These are phyloP conservation scores for Saturnispora quitensis DNA, from an alignment of 805 yeast genomes.

Conservation along the genomic window DNA sequence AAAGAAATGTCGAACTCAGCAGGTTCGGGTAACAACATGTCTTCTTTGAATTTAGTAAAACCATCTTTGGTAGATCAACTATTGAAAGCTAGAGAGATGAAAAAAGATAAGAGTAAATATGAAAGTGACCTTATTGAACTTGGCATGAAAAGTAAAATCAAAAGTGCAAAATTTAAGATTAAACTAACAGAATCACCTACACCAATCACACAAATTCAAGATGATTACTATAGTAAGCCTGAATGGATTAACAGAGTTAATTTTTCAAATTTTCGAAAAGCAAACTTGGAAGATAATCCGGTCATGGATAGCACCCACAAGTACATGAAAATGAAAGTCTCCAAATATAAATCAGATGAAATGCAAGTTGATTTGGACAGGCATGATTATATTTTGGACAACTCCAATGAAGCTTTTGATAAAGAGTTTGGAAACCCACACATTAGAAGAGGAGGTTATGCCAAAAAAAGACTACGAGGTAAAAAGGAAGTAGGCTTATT, in stretches of 20 bases:
- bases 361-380: slow-evolving; percentile 6
- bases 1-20: neutral
- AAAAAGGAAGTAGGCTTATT: slow-evolving; percentile 3
- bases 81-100: slow-evolving; percentile 14
- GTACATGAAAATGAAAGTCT: slow-evolving; percentile 13
- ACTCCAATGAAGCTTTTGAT: slow-evolving; percentile 4
- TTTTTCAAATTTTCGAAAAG: slow-evolving; percentile 14
- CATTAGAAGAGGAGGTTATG: neutral
- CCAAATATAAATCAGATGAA: slow-evolving; percentile 13
- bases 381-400: slow-evolving; percentile 11
- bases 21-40: neutral
- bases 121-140: slow-evolving; percentile 4
- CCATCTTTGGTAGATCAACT: slow-evolving; percentile 4
- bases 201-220: neutral
- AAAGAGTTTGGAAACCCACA: neutral
- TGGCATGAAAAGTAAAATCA: neutral
- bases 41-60: neutral
- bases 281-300: slow-evolving; percentile 12
- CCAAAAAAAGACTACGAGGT: neutral
- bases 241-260: slow-evolving; percentile 15
- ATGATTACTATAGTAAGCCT: slow-evolving; percentile 8
- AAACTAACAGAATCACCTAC: neutral
- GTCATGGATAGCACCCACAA: slow-evolving; percentile 16
- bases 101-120: slow-evolving; percentile 4
- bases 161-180: slow-evolving; percentile 12